phyloP scores from a whole-genome alignment of 495 filamentous ascomycete species.

The Pseudevernia furfuracea region DNA sequence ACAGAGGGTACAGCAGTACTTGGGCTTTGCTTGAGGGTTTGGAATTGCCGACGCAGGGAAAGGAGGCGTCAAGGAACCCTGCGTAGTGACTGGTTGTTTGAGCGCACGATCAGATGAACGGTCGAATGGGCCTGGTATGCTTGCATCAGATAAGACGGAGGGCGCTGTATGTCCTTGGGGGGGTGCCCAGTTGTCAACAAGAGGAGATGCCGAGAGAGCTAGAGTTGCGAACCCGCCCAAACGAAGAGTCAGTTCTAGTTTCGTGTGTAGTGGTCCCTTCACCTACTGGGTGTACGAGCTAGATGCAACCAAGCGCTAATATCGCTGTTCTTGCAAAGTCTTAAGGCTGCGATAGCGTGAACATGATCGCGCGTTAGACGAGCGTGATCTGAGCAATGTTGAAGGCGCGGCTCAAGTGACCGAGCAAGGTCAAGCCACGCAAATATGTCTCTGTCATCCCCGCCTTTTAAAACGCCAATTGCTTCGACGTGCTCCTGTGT shows the following conservation, averaged over 20 bases:
- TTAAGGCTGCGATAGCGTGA: neutral
- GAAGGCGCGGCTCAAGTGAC: neutral
- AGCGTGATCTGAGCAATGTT: neutral
- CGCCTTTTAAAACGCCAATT: neutral
- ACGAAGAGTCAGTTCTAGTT: neutral
- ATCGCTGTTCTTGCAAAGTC: neutral
- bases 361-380: neutral
- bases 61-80: neutral
- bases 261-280: neutral
- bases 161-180: neutral
- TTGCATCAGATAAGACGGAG: neutral
- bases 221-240: neutral
- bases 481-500: neutral
- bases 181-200: neutral
- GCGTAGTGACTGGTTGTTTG: neutral
- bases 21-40: neutral
- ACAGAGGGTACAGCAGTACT: constrained; percentile 14
- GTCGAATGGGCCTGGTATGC: neutral
- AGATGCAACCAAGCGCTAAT: neutral
- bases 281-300: neutral
- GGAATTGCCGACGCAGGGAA: neutral
- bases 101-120: neutral
- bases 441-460: neutral
- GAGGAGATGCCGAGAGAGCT: neutral
- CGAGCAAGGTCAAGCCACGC: neutral